These are phyloP conservation scores for Nitzschia inconspicua DNA, from an alignment of 108 stramenopile species.

Conservation along the genomic window DNA sequence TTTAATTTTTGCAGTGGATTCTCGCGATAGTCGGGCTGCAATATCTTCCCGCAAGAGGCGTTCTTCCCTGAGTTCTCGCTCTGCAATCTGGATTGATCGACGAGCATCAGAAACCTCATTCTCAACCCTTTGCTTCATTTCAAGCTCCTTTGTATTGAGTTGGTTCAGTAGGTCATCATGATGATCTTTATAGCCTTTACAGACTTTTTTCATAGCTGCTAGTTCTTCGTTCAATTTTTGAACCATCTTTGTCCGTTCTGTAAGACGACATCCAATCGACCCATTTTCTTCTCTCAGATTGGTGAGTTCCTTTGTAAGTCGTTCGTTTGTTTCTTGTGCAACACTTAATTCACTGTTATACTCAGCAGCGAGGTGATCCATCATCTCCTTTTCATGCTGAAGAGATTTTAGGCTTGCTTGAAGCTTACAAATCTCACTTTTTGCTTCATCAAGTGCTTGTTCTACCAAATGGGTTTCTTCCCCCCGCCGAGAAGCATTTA, in stretches of 20 bases:
- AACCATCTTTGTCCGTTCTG: not conserved
- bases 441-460: slow-evolving; percentile 23
- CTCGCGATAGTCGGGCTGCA: not conserved
- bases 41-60: not conserved
- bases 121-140: not conserved
- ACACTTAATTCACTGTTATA: not conserved
- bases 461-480: slow-evolving; percentile 19
- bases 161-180: not conserved
- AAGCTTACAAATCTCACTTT: slow-evolving; percentile 9
- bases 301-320: not conserved
- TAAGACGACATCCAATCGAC: not conserved
- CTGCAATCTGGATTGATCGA: slow-evolving; percentile 2
- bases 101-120: slow-evolving; percentile 3
- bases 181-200: slow-evolving; percentile 6
- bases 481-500: slow-evolving; percentile 3
- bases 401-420: not conserved
- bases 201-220: not conserved
- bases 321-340: not conserved
- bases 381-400: slow-evolving; percentile 4
- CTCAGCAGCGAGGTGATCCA: not conserved
- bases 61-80: not conserved
- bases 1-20: not conserved
- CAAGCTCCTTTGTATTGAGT: not conserved
- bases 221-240: slow-evolving; percentile 3
- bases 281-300: not conserved